Base-by-base conservation (phyloP, 1,284 basidiomycete genomes). In the Xerocomus cyaneibrunnescens region DNA sequence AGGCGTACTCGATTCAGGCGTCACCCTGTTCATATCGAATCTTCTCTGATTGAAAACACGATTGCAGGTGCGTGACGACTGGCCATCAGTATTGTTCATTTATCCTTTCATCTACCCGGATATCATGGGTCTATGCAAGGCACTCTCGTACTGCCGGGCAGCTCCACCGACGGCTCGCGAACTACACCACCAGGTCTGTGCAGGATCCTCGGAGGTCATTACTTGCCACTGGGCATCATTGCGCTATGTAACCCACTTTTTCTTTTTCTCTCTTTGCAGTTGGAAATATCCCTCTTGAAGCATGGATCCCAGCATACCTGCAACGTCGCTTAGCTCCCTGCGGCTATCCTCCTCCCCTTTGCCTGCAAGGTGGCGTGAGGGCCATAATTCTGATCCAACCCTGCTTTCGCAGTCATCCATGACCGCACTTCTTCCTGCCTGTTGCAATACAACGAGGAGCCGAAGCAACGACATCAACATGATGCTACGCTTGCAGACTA, bases 401-500 rank as follows among this genome's bases (percentile, higher is more conserved):
- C 48, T 52, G 58, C 28, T 46, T 46, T 65, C 50, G 65, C 66
- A 67, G 59, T 25, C 51, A 43, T 45, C 55, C 44, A 58, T 38
- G 48, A 55, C 67, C 63, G 41, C 63, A 53, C 45, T 58, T 52
- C 48, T 38, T 54, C 63, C 66, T 64, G 61, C 56, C 53, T 47
- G 58, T 44, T 62, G 51, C 54, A 62, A 68, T 47, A 51, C 49
- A 55, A 48, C 45, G 52, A 66, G 58, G 49, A 32, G 48, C 39
- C 62, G 58, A 68, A 68, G 67, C 45, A 45, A 62, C 62, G 54
- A 47, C 59, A 68, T 65, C 59, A 68, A 47, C 62, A 41, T 66
- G 67, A 66, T 68, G 51, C 52, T 68, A 68, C 59, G 63, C 55
- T 40, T 49, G 51, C 43, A 63, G 43, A 50, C 53, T 51, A 57